phyloP scores from a whole-genome alignment of 805 yeast species.

The Hanseniaspora pseudoguilliermondii region DNA sequence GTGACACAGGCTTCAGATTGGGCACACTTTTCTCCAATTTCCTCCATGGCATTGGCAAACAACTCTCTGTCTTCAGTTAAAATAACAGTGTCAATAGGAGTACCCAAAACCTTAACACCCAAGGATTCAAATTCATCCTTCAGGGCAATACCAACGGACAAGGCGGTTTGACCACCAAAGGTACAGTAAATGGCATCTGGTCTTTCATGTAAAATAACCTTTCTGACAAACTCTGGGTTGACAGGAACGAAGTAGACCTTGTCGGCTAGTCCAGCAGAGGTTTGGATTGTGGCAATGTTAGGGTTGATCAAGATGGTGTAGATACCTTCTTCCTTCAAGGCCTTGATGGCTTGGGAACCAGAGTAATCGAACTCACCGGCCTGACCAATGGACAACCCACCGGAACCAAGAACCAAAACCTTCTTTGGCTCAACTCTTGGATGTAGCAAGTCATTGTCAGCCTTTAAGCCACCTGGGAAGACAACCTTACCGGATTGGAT shows the following conservation, averaged over 20 bases:
- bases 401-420: slow-evolving; percentile 81
- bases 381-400: slow-evolving; percentile 94
- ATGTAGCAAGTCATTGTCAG: slow-evolving; percentile 59
- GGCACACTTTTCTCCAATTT: slow-evolving; percentile 91
- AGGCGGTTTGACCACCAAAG: slow-evolving; percentile 97
- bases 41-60: slow-evolving; percentile 88
- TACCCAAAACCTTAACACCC: slow-evolving; percentile 89
- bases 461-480: slow-evolving; percentile 81
- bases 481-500: slow-evolving; percentile 62
- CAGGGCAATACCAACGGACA: slow-evolving; percentile 86
- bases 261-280: slow-evolving; percentile 89
- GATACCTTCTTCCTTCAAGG: slow-evolving; percentile 80
- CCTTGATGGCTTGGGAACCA: slow-evolving; percentile 95
- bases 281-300: slow-evolving; percentile 92
- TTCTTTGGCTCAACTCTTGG: slow-evolving; percentile 80
- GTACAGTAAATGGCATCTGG: slow-evolving; percentile 95
- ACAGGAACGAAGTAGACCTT: slow-evolving; percentile 93
- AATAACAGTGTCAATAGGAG: slow-evolving; percentile 90
- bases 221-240: slow-evolving; percentile 89
- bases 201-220: slow-evolving; percentile 87
- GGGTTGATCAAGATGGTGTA: slow-evolving; percentile 81
- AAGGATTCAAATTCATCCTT: slow-evolving; percentile 87
- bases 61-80: slow-evolving; percentile 96
- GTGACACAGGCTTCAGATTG: slow-evolving; percentile 91
- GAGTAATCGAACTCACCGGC: slow-evolving; percentile 98